Percentiles rank a stretch among this genome's conserved stretches.
These are phyloP conservation scores for Priceomyces carsonii DNA, from an alignment of 805 yeast genomes.

Conservation along the genomic window DNA sequence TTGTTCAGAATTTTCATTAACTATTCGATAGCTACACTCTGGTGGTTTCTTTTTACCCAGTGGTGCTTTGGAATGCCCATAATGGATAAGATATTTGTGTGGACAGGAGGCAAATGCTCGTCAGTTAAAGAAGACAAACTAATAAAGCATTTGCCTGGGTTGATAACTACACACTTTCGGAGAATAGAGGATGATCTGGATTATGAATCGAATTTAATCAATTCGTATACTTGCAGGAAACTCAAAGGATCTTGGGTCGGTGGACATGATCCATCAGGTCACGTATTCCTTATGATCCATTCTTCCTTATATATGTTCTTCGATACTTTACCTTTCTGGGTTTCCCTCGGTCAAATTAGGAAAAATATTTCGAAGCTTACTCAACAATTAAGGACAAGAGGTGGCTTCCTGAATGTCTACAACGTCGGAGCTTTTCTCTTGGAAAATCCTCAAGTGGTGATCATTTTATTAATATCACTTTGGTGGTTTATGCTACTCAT, in stretches of 20 bases:
- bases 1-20: conserved; percentile 31
- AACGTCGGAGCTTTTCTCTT: conserved; percentile 13
- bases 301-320: conserved; percentile 64
- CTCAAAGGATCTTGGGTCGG: conserved; percentile 70
- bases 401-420: neutral
- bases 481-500: conserved; percentile 90
- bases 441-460: conserved; percentile 25
- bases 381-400: conserved; percentile 1
- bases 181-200: conserved; percentile 3
- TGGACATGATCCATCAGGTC: conserved; percentile 97
- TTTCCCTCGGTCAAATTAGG: conserved; percentile 20
- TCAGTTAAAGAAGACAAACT: conserved; percentile 15
- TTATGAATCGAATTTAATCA: conserved; percentile 19
- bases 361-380: conserved; percentile 1
- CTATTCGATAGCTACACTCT: conserved; percentile 57
- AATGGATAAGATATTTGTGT: conserved; percentile 80
- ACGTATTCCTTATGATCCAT: conserved; percentile 74
- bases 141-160: neutral
- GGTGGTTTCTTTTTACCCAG: conserved; percentile 90
- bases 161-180: neutral
- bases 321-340: conserved; percentile 52
- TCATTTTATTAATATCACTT: conserved; percentile 33
- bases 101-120: conserved; percentile 81
- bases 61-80: conserved; percentile 83
- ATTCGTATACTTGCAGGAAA: conserved; percentile 36